These are phyloP conservation scores for Vanrija sp. DNA, from an alignment of 1,284 basidiomycete genomes.

Conservation along the genomic window DNA sequence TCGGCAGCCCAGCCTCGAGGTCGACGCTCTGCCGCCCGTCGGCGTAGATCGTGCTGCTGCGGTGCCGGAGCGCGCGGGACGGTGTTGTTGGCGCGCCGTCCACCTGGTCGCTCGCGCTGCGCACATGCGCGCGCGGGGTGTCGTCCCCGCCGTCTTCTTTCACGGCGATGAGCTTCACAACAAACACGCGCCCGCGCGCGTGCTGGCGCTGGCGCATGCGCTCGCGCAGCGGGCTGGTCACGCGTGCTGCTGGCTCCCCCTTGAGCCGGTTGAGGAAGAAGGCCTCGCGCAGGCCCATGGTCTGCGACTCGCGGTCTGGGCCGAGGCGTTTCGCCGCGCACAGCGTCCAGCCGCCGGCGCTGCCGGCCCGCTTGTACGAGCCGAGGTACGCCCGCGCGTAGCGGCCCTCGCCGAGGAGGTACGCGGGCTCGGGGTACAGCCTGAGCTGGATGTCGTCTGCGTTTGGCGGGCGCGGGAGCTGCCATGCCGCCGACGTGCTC, in stretches of 20 bases:
- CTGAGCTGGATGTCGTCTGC: conserved; percentile 38
- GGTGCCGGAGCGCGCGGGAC: conserved; percentile 2
- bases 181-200: conserved; percentile 27
- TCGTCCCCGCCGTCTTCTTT: conserved; percentile 32
- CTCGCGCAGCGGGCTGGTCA: conserved; percentile 12
- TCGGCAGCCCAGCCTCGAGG: not conserved
- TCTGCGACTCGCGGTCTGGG: conserved; percentile 50
- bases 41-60: conserved; percentile 11
- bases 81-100: not conserved
- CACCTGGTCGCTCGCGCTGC: conserved; percentile 1
- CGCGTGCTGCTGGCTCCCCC: conserved; percentile 3
- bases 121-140: not conserved
- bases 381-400: conserved; percentile 51
- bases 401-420: conserved; percentile 50
- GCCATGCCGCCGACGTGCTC: conserved; percentile 19
- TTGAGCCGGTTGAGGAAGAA: conserved; percentile 50
- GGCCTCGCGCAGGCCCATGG: conserved; percentile 51
- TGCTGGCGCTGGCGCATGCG: not conserved
- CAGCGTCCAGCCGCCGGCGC: conserved; percentile 35
- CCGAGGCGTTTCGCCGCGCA: conserved; percentile 51
- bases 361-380: conserved; percentile 30
- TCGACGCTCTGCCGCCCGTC: not conserved
- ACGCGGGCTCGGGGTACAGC: conserved; percentile 32
- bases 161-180: conserved; percentile 42
- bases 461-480: conserved; percentile 31